A percentile compares a stretch with the other conserved stretches of the same genome.
Conservation (phyloP, 352 stramenopile genomes). For the Pelagophyceae sp. region DNA sequence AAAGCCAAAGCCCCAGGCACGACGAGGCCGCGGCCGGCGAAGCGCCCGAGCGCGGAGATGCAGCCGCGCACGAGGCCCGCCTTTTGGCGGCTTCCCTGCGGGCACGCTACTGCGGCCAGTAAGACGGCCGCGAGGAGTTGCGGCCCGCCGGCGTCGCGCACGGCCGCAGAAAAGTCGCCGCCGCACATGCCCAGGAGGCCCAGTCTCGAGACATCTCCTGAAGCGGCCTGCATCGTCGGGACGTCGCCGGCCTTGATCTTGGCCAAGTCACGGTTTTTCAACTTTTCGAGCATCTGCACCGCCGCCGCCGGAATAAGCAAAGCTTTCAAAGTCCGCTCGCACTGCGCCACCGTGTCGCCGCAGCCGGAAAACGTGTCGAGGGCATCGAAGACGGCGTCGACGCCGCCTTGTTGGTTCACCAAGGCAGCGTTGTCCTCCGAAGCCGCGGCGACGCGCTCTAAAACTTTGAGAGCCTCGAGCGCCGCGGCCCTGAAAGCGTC, state of each 20-base stretch:
- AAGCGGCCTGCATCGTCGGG: neutral
- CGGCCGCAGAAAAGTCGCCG: conserved; percentile 19
- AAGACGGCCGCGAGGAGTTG: conserved; percentile 17
- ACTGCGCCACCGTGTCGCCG: conserved; percentile 17
- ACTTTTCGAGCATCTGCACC: conserved; percentile 1
- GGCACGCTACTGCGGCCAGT: neutral
- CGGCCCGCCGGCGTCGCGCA: conserved; percentile 9
- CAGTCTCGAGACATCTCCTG: conserved; percentile 9
- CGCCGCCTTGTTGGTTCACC: conserved; percentile 13
- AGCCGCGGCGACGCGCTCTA: conserved; percentile 13
- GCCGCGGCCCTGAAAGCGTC: conserved; percentile 9
- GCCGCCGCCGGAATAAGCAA: conserved; percentile 12
- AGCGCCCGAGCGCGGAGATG: conserved; percentile 22
- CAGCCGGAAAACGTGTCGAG: conserved; percentile 15
- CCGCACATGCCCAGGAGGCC: conserved; percentile 23
- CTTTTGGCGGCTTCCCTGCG: conserved; percentile 14
- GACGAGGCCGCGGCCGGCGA: neutral
- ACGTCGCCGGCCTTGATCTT: neutral
- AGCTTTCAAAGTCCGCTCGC: conserved; percentile 13
- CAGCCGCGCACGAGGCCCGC: conserved; percentile 22
- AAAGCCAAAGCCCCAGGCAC: conserved; percentile 4
- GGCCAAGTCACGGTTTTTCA: neutral
- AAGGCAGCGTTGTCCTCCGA: neutral
- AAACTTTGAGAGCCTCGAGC: conserved; percentile 14
- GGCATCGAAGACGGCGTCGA: conserved; percentile 23